A percentile compares a stretch with the other conserved stretches of the same genome.
Evolutionary conservation across 208 protist species (phyloP).

Genomic region (Lotmaria passim): DNA sequence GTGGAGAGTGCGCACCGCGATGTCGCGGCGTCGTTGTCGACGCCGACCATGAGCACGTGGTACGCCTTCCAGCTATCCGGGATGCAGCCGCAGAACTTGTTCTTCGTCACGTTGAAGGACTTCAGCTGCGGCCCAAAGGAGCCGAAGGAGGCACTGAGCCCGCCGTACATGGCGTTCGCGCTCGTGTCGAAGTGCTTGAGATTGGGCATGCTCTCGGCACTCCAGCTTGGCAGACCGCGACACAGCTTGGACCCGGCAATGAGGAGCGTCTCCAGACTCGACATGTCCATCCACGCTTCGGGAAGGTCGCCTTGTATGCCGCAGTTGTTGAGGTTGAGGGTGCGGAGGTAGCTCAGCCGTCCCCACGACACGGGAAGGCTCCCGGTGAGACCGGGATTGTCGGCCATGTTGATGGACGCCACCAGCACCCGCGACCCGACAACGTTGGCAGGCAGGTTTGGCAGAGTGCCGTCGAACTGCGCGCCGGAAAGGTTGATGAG

Average conservation of each 20-base stretch:
- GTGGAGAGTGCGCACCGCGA: background rate
- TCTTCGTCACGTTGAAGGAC: constrained; percentile 11
- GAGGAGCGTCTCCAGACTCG: constrained; percentile 2
- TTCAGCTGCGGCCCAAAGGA: background rate
- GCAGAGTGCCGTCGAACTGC: constrained; percentile 5
- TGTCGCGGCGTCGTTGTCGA: constrained; percentile 5
- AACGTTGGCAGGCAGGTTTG: background rate
- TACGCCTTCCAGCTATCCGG: constrained; percentile 8
- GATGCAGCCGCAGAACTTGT: constrained; percentile 17
- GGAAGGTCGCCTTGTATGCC: constrained; percentile 1
- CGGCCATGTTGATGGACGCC: constrained; percentile 9
- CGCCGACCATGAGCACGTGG: background rate
- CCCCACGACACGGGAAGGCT: constrained; percentile 12
- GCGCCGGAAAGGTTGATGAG: background rate
- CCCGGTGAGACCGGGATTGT: constrained; percentile 5
- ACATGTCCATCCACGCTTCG: background rate
- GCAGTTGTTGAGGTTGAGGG: constrained; percentile 8
- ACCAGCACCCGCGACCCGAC: constrained; percentile 7
- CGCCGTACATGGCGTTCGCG: constrained; percentile 8
- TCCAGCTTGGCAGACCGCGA: constrained; percentile 5
- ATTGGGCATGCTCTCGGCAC: background rate
- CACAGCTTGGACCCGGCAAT: constrained; percentile 4
- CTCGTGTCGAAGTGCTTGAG: constrained; percentile 6
- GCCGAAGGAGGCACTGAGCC: constrained; percentile 5
- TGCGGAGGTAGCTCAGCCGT: constrained; percentile 14